Evolutionary conservation across 2,329 filamentous ascomycete genomes (phyloP), one percentile per base, ranked within the genome.

Genomic region (Scorias spongiosa): DNA sequence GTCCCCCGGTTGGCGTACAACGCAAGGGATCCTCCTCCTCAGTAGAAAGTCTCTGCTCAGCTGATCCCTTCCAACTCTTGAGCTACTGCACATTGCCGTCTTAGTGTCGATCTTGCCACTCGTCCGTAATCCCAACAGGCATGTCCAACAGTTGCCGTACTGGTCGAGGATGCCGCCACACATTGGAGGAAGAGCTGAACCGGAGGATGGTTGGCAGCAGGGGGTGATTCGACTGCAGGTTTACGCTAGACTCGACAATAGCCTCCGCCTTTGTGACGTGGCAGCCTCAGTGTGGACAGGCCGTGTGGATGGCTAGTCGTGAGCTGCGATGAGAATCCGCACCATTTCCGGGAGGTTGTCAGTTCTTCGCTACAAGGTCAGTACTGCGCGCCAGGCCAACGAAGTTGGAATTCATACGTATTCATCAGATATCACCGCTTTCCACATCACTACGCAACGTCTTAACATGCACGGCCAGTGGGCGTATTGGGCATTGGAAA

Each of bases 241-340:
- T 51, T 54, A 64, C 63, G 63, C 65, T 68, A 68, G 65, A 60
- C 62, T 60, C 57, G 61, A 62, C 64, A 64, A 66, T 60, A 60
- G 61, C 59, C 63, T 67, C 65, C 66, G 64, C 66, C 69, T 66
- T 63, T 66, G 66, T 69, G 66, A 70, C 67, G 67, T 70, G 67
- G 67, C 66, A 63, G 60, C 49, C 60, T 56, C 57, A 63, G 62
- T 63, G 58, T 66, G 63, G 64, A 64, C 63, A 59, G 64, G 42
- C 42, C 44, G 18, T 40, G 14, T 40, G 45, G 52, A 53, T 55
- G 52, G 48, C 49, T 54, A 54, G 54, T 50, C 44, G 47, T 44
- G 44, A 49, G 50, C 49, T 50, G 12, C 15, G 4, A 36, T 12
- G 32, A 36, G 20, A 26, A 26, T 26, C 20, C 20, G 20, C 3